phyloP scores from a whole-genome alignment of 768 basidiomycete species.

The Xerocomus potaroensis region DNA sequence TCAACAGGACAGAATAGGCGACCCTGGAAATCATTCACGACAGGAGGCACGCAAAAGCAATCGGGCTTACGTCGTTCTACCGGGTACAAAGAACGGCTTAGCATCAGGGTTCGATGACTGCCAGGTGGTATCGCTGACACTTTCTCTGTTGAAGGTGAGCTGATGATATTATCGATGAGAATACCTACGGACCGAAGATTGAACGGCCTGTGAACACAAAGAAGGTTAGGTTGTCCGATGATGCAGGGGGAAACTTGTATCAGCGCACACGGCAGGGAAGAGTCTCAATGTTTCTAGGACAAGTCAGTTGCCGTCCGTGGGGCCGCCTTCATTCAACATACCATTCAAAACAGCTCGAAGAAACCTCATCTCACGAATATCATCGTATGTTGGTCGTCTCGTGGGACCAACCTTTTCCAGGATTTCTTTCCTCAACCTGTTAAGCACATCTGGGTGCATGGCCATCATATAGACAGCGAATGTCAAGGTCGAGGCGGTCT shows the following conservation, averaged over 20 bases:
- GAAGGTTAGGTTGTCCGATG: neutral
- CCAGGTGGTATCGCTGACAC: slow-evolving; percentile 23
- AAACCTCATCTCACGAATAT: slow-evolving; percentile 42
- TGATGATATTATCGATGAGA: neutral
- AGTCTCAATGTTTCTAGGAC: slow-evolving; percentile 30
- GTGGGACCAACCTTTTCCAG: slow-evolving; percentile 33
- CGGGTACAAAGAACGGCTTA: slow-evolving; percentile 31
- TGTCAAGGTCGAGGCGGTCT: slow-evolving; percentile 44
- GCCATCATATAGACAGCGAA: slow-evolving; percentile 45
- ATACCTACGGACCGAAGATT: slow-evolving; percentile 23
- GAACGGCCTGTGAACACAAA: slow-evolving; percentile 24
- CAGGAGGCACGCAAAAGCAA: neutral
- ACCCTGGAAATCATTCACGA: slow-evolving; percentile 14
- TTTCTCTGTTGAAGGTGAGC: slow-evolving; percentile 9
- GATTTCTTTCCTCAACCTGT: slow-evolving; percentile 41
- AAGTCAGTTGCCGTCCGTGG: neutral
- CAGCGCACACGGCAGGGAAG: slow-evolving; percentile 31
- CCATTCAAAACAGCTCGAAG: slow-evolving; percentile 43
- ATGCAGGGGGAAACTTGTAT: neutral
- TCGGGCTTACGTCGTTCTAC: slow-evolving; percentile 15
- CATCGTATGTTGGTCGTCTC: slow-evolving; percentile 36
- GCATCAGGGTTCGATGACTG: slow-evolving; percentile 16
- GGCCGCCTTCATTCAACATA: slow-evolving; percentile 10
- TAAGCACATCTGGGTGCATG: slow-evolving; percentile 40
- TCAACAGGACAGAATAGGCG: slow-evolving; percentile 24